Base-by-base conservation (phyloP, 2,329 filamentous ascomycete species). In the Epichloe gansuensis region DNA sequence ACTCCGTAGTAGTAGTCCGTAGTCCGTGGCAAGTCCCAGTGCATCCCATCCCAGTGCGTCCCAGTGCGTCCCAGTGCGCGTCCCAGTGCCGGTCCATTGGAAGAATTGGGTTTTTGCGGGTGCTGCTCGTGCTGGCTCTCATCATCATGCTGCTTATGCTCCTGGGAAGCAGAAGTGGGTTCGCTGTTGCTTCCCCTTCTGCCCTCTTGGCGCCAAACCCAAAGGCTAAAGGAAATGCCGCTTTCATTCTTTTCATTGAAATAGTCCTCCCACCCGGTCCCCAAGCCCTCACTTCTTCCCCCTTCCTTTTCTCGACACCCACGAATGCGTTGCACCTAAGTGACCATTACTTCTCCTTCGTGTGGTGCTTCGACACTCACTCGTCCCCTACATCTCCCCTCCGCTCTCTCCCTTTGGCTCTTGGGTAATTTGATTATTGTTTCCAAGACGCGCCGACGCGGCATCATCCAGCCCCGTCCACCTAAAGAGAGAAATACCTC, bases 301-400 rank as follows among this genome's bases (percentile, higher is more conserved):
- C 61, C 63, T 62, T 65, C 64, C 65, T 66, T 62, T 59, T 64
- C 63, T 43, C 54, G 45, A 51, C 69, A 75, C 73, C 73, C 72
- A 74, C 72, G 73, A 73, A 74, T 74, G 73, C 65, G 69, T 69
- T 66, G 62, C 63, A 65, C 67, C 65, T 66, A 69, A 68, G 67
- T 66, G 62, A 63, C 65, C 69, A 64, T 67, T 70, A 69, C 65
- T 66, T 71, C 55, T 52, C 52, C 60, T 63, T 73, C 72, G 74
- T 76, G 74, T 69, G 72, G 72, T 75, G 72, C 64, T 51, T 69
- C 60, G 64, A 67, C 66, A 64, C 63, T 67, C 53, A 48, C 53
- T 48, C 51, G 47, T 54, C 46, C 48, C 39, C 51, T 37, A 35
- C 46, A 54, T 54, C 55, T 46, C 55, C 56, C 52, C 50, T 50